Evolutionary conservation across 176 grass and related monocot genomes (phyloP).

Genomic region (Musa schizocarpa): DNA sequence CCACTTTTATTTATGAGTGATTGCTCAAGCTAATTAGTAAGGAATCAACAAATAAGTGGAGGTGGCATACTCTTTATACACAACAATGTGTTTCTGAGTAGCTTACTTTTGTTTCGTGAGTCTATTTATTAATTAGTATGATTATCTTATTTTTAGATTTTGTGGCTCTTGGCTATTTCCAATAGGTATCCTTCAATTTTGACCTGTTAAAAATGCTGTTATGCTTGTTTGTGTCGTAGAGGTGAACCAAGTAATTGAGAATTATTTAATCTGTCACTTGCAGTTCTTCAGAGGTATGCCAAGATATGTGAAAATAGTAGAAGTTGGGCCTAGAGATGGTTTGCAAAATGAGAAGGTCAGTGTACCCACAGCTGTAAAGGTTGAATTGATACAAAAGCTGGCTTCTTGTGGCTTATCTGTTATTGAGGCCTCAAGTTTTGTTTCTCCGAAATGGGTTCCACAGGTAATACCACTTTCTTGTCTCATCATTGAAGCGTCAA

Average conservation of each 20-base stretch:
- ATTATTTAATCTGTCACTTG: constrained; percentile 17
- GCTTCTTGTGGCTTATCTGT: constrained; percentile 60
- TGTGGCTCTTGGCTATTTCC: neutral
- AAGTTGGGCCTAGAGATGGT: constrained; percentile 87
- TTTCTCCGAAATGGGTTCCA: constrained; percentile 93
- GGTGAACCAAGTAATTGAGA: no score
- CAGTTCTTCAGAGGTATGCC: constrained; percentile 64
- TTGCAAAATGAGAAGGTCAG: constrained; percentile 72
- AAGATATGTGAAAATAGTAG: constrained; percentile 75
- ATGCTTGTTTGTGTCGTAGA: neutral
- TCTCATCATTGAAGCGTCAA: neutral
- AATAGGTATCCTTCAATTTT: neutral
- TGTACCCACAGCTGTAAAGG: constrained; percentile 68
- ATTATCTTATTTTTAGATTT: neutral
- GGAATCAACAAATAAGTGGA: neutral
- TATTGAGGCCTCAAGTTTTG: constrained; percentile 96
- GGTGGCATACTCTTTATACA: neutral
- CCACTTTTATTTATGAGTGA: neutral
- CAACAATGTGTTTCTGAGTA: neutral
- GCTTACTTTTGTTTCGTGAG: neutral
- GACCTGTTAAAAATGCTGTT: neutral
- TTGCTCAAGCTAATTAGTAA: neutral
- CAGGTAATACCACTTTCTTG: constrained; percentile 38
- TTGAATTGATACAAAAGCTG: constrained; percentile 76
- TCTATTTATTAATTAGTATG: neutral